Conservation (phyloP, 169 alveolate genomes). For the Cryptosporidium felis region DNA sequence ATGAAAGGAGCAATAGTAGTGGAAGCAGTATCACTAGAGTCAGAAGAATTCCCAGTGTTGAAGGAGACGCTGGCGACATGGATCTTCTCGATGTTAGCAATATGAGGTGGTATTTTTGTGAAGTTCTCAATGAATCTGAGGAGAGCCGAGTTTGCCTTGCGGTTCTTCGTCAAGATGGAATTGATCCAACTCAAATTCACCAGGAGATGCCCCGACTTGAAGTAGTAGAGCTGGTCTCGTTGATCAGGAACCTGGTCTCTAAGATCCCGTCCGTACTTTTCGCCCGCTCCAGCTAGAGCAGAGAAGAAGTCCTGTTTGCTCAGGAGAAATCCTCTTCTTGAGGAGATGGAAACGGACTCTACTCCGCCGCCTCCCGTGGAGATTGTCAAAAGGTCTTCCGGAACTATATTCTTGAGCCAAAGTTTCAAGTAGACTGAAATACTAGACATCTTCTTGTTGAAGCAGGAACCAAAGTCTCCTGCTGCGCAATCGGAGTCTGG, state of each 20-base stretch:
- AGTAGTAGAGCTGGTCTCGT: conserved; percentile 4
- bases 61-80: conserved; percentile 14
- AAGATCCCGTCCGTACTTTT: neutral
- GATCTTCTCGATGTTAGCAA: conserved; percentile 41
- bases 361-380: conserved; percentile 3
- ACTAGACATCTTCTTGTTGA: neutral
- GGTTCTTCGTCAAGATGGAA: neutral
- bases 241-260: conserved; percentile 8
- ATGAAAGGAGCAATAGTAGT: neutral
- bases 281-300: neutral
- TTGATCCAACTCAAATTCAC: conserved; percentile 42
- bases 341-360: neutral
- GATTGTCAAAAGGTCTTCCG: conserved; percentile 5
- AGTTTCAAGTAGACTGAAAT: conserved; percentile 15
- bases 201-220: conserved; percentile 53
- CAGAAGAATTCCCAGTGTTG: conserved; percentile 2
- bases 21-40: neutral
- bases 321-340: neutral
- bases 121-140: conserved; percentile 16
- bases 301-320: conserved; percentile 22
- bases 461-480: neutral
- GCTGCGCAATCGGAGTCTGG: neutral
- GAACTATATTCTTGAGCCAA: conserved; percentile 1
- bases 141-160: neutral
- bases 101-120: neutral